Evolutionary conservation across 2,329 filamentous ascomycete genomes (phyloP).

Genomic region (Neonectria magnoliae): DNA sequence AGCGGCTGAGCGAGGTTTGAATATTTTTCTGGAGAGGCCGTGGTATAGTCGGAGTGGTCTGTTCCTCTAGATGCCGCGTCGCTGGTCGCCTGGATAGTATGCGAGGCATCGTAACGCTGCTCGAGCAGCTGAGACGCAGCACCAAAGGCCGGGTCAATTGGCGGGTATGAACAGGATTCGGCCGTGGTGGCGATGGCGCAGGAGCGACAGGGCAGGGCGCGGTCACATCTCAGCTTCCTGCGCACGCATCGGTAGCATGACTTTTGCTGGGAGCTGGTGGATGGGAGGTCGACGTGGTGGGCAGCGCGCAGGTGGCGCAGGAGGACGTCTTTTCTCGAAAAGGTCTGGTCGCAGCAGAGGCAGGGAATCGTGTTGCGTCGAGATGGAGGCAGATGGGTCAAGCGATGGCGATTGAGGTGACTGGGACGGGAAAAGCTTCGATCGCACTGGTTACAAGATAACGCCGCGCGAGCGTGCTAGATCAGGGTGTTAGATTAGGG

Average conservation of each 20-base stretch:
- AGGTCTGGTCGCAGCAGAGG: slow-evolving; percentile 35
- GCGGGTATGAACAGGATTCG: slow-evolving; percentile 25
- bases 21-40: slow-evolving; percentile 1
- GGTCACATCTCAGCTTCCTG: slow-evolving; percentile 41
- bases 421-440: slow-evolving; percentile 39
- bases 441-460: slow-evolving; percentile 36
- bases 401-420: slow-evolving; percentile 42
- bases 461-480: slow-evolving; percentile 4
- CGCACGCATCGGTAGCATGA: slow-evolving; percentile 44
- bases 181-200: slow-evolving; percentile 27
- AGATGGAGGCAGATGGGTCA: slow-evolving; percentile 39
- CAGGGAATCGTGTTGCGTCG: slow-evolving; percentile 35
- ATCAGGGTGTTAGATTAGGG: background rate
- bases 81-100: background rate
- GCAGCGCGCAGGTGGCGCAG: slow-evolving; percentile 42
- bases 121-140: background rate
- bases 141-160: slow-evolving; percentile 1
- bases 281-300: slow-evolving; percentile 33
- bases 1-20: slow-evolving; percentile 8
- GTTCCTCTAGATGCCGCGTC: background rate
- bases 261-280: slow-evolving; percentile 32
- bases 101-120: background rate
- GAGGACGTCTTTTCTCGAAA: slow-evolving; percentile 41
- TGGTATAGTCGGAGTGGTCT: background rate
- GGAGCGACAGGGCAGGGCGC: slow-evolving; percentile 35